Evolutionary conservation across 2,329 filamentous ascomycete species (phyloP).

Genomic region (Ceratocystis cubensis): DNA sequence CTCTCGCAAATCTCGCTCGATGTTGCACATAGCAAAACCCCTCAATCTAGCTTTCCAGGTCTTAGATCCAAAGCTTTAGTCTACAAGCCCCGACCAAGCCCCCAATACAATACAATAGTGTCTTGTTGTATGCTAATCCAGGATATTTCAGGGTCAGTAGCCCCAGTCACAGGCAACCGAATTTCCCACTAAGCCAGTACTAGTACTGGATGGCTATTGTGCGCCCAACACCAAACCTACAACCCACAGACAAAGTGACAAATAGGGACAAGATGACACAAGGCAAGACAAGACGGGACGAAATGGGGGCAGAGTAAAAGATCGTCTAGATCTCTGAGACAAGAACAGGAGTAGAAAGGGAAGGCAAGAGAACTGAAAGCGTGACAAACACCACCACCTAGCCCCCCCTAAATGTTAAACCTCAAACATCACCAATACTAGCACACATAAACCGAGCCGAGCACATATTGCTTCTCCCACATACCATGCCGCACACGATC

Average conservation of each 20-base stretch:
- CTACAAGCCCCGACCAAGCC: not conserved
- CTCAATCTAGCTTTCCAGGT: not conserved
- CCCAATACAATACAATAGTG: not conserved
- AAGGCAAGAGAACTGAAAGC: not conserved
- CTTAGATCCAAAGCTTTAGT: not conserved
- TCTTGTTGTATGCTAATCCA: not conserved
- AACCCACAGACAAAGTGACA: not conserved
- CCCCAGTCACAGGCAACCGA: not conserved
- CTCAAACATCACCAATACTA: not conserved
- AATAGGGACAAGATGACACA: not conserved
- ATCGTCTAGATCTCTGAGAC: constrained; percentile 8
- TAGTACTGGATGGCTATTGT: not conserved
- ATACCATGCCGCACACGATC: not conserved
- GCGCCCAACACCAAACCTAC: not conserved
- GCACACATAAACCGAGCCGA: not conserved
- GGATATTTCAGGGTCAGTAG: constrained; percentile 3
- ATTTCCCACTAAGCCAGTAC: not conserved
- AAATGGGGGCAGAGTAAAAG: constrained; percentile 4
- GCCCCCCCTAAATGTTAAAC: constrained; percentile 2
- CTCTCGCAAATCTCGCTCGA: not conserved
- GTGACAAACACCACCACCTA: not conserved
- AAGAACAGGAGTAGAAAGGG: not conserved
- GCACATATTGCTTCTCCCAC: not conserved
- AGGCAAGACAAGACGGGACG: constrained; percentile 1
- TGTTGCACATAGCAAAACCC: not conserved